A percentile compares a stretch with the other conserved stretches of the same genome.
phyloP scores from a whole-genome alignment of 2,329 filamentous ascomycete species.

The Chaetomiaceae sp. region DNA sequence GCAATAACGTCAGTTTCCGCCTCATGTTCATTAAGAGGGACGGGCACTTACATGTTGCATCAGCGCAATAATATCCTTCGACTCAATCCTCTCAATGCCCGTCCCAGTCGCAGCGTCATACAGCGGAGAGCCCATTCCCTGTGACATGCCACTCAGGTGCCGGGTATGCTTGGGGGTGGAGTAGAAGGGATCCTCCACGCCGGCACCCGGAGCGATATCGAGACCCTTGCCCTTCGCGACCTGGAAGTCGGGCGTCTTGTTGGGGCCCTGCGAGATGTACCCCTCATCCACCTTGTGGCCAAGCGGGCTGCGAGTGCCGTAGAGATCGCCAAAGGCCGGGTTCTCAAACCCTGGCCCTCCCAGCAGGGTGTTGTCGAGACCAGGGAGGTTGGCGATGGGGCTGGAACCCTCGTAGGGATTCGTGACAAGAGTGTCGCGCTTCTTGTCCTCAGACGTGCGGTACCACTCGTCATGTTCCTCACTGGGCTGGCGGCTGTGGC shows the following conservation, averaged over 20 bases:
- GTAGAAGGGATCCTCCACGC: constrained; percentile 63
- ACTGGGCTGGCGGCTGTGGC: constrained; percentile 50
- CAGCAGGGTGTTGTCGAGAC: constrained; percentile 48
- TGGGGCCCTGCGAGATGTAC: constrained; percentile 74
- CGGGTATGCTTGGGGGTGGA: constrained; percentile 54
- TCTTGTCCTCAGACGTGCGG: constrained; percentile 57
- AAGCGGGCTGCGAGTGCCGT: constrained; percentile 53
- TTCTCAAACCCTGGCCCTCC: constrained; percentile 27
- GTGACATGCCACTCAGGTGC: constrained; percentile 82
- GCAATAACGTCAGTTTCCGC: constrained; percentile 25
- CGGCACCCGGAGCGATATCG: constrained; percentile 41
- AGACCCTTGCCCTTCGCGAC: constrained; percentile 54
- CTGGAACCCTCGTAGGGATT: constrained; percentile 64
- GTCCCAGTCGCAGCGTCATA: constrained; percentile 86
- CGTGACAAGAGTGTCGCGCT: constrained; percentile 62
- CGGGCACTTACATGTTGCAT: constrained; percentile 78
- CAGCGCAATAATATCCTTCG: constrained; percentile 90
- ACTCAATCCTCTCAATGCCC: constrained; percentile 87
- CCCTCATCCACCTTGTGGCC: constrained; percentile 73
- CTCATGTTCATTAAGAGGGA: background rate
- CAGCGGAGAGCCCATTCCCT: constrained; percentile 82
- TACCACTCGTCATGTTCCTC: constrained; percentile 62
- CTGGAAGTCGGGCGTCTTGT: constrained; percentile 50
- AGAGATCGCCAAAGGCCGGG: constrained; percentile 31
- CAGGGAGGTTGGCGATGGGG: constrained; percentile 53